These are phyloP conservation scores for Coemansia sp. DNA, from an alignment of 192 early-diverging fungal genomes.

Conservation along the genomic window DNA sequence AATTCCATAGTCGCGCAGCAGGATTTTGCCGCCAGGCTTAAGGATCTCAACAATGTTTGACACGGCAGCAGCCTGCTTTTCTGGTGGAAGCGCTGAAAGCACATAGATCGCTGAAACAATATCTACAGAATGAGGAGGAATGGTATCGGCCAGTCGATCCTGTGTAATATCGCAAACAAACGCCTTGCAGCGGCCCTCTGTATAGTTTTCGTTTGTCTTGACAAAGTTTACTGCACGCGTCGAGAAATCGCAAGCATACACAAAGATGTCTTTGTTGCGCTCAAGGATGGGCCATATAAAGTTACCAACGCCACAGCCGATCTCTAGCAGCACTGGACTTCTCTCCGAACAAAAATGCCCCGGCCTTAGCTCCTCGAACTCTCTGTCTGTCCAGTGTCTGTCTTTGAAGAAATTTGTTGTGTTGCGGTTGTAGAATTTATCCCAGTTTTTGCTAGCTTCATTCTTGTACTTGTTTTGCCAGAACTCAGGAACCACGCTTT, in stretches of 20 bases:
- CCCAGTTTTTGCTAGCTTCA: slow-evolving; percentile 80
- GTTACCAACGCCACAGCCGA: slow-evolving; percentile 98
- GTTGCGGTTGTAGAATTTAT: slow-evolving; percentile 82
- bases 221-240: slow-evolving; percentile 89
- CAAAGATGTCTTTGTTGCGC: slow-evolving; percentile 79
- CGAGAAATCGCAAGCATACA: slow-evolving; percentile 95
- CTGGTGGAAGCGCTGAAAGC: slow-evolving; percentile 86
- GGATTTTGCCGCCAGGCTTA: slow-evolving; percentile 87
- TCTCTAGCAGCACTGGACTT: slow-evolving; percentile 70
- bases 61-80: slow-evolving; percentile 80
- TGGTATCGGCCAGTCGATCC: slow-evolving; percentile 64
- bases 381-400: slow-evolving; percentile 91
- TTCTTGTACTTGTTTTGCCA: slow-evolving; percentile 81
- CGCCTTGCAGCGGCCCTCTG: slow-evolving; percentile 70
- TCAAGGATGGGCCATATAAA: slow-evolving; percentile 92
- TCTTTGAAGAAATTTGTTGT: slow-evolving; percentile 95
- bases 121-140: slow-evolving; percentile 85
- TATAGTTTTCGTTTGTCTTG: slow-evolving; percentile 75
- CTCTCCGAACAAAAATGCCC: slow-evolving; percentile 31
- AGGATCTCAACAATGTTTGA: slow-evolving; percentile 79
- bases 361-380: slow-evolving; percentile 85
- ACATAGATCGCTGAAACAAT: slow-evolving; percentile 96
- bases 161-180: slow-evolving; percentile 97
- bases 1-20: slow-evolving; percentile 96
- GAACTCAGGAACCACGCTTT: slow-evolving; percentile 66